Evolutionary conservation across 2,329 filamentous ascomycete species (phyloP).

Genomic region (Atkinsonella texensis): DNA sequence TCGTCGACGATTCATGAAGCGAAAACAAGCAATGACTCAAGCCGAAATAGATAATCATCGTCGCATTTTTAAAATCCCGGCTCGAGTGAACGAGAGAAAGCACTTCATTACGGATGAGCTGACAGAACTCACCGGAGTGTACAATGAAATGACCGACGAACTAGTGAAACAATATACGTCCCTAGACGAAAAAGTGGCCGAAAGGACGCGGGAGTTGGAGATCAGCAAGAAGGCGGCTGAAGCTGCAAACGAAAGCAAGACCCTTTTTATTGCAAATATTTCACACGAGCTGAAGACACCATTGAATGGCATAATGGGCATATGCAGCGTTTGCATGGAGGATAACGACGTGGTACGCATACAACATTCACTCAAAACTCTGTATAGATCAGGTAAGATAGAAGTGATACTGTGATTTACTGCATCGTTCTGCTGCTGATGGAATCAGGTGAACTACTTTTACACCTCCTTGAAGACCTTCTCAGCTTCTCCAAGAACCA

Average conservation of each 20-base stretch:
- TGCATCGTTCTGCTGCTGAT: not conserved
- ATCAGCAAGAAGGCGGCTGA: conserved; percentile 86
- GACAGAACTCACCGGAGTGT: conserved; percentile 72
- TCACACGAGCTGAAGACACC: conserved; percentile 82
- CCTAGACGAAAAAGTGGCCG: conserved; percentile 72
- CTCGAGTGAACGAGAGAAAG: conserved; percentile 63
- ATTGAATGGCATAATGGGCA: conserved; percentile 87
- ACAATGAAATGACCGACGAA: conserved; percentile 92
- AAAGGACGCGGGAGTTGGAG: conserved; percentile 74
- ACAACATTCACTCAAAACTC: conserved; percentile 72
- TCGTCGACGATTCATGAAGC: conserved; percentile 23
- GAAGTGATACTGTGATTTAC: not conserved
- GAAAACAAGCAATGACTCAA: conserved; percentile 15
- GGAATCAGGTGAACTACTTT: conserved; percentile 50
- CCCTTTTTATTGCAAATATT: conserved; percentile 93
- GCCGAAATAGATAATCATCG: conserved; percentile 24
- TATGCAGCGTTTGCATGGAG: conserved; percentile 88
- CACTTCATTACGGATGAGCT: conserved; percentile 73
- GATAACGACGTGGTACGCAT: conserved; percentile 69
- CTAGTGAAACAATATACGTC: conserved; percentile 74
- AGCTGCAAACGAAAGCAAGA: conserved; percentile 94
- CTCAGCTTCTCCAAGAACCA: conserved; percentile 93
- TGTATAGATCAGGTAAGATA: conserved; percentile 48
- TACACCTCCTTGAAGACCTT: conserved; percentile 80
- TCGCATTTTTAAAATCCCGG: conserved; percentile 69